Percentiles rank a stretch among this genome's conserved stretches.
These are phyloP conservation scores for Lophium mytilinum DNA, from an alignment of 495 filamentous ascomycete species.

Conservation along the genomic window DNA sequence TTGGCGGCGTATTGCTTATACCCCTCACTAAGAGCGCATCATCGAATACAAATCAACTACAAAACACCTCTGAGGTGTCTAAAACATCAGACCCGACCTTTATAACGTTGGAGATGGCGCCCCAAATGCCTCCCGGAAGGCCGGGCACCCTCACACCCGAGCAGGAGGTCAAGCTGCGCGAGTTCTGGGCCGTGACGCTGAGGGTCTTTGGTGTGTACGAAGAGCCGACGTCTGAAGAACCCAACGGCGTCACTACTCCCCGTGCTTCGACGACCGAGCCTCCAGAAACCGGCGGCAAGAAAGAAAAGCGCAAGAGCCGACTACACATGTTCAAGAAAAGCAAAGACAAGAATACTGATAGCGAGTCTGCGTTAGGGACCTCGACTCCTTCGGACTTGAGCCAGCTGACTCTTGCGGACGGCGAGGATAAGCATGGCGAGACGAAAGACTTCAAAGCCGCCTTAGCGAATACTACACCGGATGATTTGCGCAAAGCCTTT, in stretches of 20 bases:
- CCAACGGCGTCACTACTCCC: constrained; percentile 24
- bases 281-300: constrained; percentile 26
- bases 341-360: constrained; percentile 33
- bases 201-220: constrained; percentile 65
- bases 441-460: constrained; percentile 78
- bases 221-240: not conserved
- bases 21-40: not conserved
- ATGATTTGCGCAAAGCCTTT: constrained; percentile 71
- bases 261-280: constrained; percentile 26
- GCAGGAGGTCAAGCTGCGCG: constrained; percentile 79
- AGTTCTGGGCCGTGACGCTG: constrained; percentile 73
- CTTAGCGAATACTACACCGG: constrained; percentile 63
- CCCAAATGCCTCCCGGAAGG: constrained; percentile 57
- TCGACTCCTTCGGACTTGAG: constrained; percentile 28
- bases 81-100: constrained; percentile 10
- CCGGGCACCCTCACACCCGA: constrained; percentile 82
- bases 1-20: not conserved
- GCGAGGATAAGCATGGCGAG: constrained; percentile 89
- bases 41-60: not conserved
- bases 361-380: constrained; percentile 24
- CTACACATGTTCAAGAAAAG: constrained; percentile 57
- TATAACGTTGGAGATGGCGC: constrained; percentile 31
- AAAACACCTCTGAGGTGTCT: not conserved
- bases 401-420: constrained; percentile 37
- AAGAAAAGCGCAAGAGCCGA: constrained; percentile 67